phyloP scores from a whole-genome alignment of 768 basidiomycete genomes.

The Trametes coccinea region DNA sequence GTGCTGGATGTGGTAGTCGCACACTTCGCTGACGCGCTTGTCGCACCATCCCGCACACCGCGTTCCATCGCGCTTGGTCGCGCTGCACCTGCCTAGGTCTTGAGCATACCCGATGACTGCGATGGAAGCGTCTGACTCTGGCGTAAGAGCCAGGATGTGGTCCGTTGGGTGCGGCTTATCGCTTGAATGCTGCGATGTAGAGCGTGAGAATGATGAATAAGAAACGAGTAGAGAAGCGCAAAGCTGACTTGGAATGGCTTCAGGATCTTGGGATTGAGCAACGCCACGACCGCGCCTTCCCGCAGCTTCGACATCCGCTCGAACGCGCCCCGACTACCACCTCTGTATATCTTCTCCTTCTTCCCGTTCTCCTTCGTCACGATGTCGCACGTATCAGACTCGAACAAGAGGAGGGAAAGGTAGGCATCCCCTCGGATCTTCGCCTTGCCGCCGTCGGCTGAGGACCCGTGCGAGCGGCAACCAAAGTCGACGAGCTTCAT shows the following conservation, averaged over 20 bases:
- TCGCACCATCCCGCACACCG: slow-evolving; percentile 89
- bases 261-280: slow-evolving; percentile 85
- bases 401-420: slow-evolving; percentile 83
- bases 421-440: slow-evolving; percentile 80
- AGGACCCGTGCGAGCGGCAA: slow-evolving; percentile 51
- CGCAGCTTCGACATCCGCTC: slow-evolving; percentile 83
- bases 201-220: neutral
- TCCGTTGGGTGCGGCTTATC: slow-evolving; percentile 72
- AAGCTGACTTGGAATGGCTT: slow-evolving; percentile 78
- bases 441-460: slow-evolving; percentile 55
- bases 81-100: slow-evolving; percentile 86
- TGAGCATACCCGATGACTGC: slow-evolving; percentile 82
- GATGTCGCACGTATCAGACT: slow-evolving; percentile 72
- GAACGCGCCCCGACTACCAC: slow-evolving; percentile 91
- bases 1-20: slow-evolving; percentile 88
- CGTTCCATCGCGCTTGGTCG: slow-evolving; percentile 76
- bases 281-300: slow-evolving; percentile 87
- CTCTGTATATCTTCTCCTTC: slow-evolving; percentile 70
- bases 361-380: slow-evolving; percentile 52
- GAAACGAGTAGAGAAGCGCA: neutral
- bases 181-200: slow-evolving; percentile 41
- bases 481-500: slow-evolving; percentile 85
- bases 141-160: slow-evolving; percentile 86
- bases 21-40: slow-evolving; percentile 80
- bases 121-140: slow-evolving; percentile 77